phyloP scores from a whole-genome alignment of 176 grass and related monocot genomes.

The Lolium perenne region DNA sequence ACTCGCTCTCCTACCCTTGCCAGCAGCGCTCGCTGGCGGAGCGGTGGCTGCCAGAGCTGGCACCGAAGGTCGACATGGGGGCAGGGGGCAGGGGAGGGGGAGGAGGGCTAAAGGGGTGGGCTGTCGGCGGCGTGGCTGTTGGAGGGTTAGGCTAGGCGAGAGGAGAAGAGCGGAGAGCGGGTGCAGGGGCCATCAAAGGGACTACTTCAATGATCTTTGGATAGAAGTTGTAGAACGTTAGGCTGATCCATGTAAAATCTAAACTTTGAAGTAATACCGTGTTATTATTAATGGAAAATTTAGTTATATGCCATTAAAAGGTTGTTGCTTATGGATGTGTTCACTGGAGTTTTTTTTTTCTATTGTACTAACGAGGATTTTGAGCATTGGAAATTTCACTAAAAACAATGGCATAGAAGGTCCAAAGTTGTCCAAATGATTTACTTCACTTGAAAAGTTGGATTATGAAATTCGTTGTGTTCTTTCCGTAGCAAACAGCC shows the following conservation, averaged over 20 bases:
- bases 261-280: neutral
- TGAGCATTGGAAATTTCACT: neutral
- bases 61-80: too few relatives aligned
- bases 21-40: too few relatives aligned
- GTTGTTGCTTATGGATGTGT: neutral
- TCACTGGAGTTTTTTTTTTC: too few relatives aligned
- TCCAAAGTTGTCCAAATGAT: neutral
- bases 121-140: too few relatives aligned
- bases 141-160: too few relatives aligned
- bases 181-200: too few relatives aligned
- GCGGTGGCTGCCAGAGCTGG: too few relatives aligned
- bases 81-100: too few relatives aligned
- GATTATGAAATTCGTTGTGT: neutral
- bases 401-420: neutral
- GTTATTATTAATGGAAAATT: neutral
- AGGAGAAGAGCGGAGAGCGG: too few relatives aligned
- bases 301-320: neutral
- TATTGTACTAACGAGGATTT: neutral
- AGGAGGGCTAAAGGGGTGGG: too few relatives aligned
- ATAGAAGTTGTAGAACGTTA: neutral
- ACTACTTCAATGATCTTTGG: constrained; percentile 18
- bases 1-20: too few relatives aligned
- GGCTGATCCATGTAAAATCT: neutral
- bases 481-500: neutral
- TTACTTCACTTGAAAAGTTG: neutral